Percentiles rank a stretch among this genome's conserved stretches.
phyloP scores from a whole-genome alignment of 129 eudicot species.

The Gnaphalium uliginosum region DNA sequence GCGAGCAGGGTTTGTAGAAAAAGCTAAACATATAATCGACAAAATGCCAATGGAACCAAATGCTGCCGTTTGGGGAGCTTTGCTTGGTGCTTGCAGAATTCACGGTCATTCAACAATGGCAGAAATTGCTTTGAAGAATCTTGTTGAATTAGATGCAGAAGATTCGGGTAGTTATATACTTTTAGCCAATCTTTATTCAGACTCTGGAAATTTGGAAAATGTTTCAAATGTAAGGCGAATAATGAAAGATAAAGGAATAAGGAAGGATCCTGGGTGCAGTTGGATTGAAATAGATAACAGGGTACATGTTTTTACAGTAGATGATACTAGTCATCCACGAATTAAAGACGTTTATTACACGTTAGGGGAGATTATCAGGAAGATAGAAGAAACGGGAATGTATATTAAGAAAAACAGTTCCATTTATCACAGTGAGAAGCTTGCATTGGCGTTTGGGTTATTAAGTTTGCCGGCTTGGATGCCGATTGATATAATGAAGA shows the following conservation, averaged over 20 bases:
- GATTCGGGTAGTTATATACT: constrained; percentile 55
- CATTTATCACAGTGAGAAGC: constrained; percentile 47
- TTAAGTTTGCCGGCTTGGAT: constrained; percentile 56
- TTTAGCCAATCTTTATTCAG: constrained; percentile 48
- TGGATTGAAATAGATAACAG: constrained; percentile 61
- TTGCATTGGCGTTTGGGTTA: constrained; percentile 52
- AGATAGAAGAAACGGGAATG: constrained; percentile 40
- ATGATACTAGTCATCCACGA: constrained; percentile 53
- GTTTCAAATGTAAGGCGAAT: constrained; percentile 39
- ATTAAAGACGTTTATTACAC: constrained; percentile 37
- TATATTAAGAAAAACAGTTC: constrained; percentile 30
- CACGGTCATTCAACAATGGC: constrained; percentile 43
- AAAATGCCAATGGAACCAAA: constrained; percentile 52
- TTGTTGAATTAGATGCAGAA: constrained; percentile 43
- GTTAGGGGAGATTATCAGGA: constrained; percentile 35
- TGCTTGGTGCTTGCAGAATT: constrained; percentile 59
- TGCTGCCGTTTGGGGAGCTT: constrained; percentile 58
- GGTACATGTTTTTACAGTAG: constrained; percentile 56
- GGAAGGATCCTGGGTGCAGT: constrained; percentile 57
- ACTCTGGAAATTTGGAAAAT: constrained; percentile 44
- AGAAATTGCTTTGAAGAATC: constrained; percentile 45
- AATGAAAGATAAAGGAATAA: constrained; percentile 53
- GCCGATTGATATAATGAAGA: constrained; percentile 50
- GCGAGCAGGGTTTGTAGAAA: constrained; percentile 52
- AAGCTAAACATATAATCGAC: constrained; percentile 42